Percentiles rank a stretch among this genome's conserved stretches.
Evolutionary conservation across 1,139 yeast species (phyloP).

Genomic region (Hyphopichia pseudoburtonii): DNA sequence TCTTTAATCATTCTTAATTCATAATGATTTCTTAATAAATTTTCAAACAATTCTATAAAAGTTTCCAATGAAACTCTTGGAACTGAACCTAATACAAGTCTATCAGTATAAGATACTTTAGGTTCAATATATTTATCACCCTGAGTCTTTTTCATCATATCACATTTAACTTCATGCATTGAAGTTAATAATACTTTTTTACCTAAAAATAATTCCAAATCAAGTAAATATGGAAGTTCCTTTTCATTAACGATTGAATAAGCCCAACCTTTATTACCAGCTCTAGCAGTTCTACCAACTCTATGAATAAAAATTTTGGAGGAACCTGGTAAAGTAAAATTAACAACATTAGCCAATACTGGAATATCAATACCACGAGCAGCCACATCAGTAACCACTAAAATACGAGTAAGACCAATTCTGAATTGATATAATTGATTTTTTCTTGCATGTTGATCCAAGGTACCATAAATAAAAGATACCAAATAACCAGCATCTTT

Average conservation of each 20-base stretch:
- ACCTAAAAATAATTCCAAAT: constrained; percentile 87
- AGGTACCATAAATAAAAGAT: constrained; percentile 88
- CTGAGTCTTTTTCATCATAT: constrained; percentile 47
- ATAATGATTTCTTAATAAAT: constrained; percentile 60
- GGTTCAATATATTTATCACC: constrained; percentile 47
- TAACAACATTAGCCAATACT: constrained; percentile 88
- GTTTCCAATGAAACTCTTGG: constrained; percentile 75
- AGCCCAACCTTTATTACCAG: constrained; percentile 98
- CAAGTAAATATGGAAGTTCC: constrained; percentile 87
- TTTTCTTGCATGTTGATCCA: constrained; percentile 93
- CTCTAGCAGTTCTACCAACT: constrained; percentile 99
- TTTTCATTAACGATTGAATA: constrained; percentile 82
- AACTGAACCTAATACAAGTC: constrained; percentile 79
- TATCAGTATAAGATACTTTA: constrained; percentile 66
- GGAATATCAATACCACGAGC: constrained; percentile 99
- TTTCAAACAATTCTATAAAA: constrained; percentile 70
- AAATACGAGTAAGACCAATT: constrained; percentile 73
- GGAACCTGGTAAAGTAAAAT: constrained; percentile 85
- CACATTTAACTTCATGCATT: constrained; percentile 64
- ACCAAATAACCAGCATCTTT: constrained; percentile 80
- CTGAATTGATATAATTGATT: constrained; percentile 85
- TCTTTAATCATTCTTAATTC: constrained; percentile 66
- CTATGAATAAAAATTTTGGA: constrained; percentile 94
- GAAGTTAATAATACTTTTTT: constrained; percentile 70
- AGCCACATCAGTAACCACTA: constrained; percentile 98